A percentile compares a stretch with the other conserved stretches of the same genome.
Conservation (phyloP, 139 green algal genomes). For the Auxenochlorella protothecoides region DNA sequence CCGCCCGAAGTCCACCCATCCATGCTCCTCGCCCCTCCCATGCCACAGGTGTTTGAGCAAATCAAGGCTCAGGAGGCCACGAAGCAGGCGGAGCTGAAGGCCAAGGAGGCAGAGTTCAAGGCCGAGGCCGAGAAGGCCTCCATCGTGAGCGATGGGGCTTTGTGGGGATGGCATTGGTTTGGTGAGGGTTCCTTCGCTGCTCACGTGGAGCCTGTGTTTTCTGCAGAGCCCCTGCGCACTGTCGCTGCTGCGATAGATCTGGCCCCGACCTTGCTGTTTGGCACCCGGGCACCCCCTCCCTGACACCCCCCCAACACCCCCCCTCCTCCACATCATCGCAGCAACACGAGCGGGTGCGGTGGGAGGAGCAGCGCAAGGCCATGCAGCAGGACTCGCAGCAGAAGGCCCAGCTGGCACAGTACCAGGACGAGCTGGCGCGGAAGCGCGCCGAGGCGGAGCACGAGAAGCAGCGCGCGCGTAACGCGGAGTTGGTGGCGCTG, state of each 20-base stretch:
- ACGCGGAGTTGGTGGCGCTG: conserved; percentile 74
- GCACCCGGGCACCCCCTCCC: background rate
- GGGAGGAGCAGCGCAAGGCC: conserved; percentile 77
- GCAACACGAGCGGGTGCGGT: conserved; percentile 76
- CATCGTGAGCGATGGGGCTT: conserved; percentile 7
- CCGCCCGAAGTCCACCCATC: too few species aligned
- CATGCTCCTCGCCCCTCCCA: too few species aligned
- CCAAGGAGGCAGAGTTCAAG: conserved; percentile 63
- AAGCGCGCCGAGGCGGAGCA: conserved; percentile 61
- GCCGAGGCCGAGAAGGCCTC: conserved; percentile 34
- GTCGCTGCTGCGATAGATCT: background rate
- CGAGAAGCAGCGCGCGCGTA: conserved; percentile 64
- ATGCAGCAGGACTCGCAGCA: conserved; percentile 76
- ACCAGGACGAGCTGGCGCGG: conserved; percentile 69
- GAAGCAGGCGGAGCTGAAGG: conserved; percentile 69
- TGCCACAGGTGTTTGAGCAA: conserved; percentile 76
- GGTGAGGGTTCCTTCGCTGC: too few species aligned
- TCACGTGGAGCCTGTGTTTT: background rate
- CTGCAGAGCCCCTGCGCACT: background rate
- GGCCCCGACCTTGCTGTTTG: too few species aligned
- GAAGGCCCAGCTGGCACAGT: conserved; percentile 71
- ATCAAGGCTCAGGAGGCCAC: conserved; percentile 84
- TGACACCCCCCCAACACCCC: background rate
- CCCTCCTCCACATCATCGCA: conserved; percentile 10
- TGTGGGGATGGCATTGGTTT: too few species aligned